Base-by-base conservation (phyloP, 768 basidiomycete genomes). In the Dioszegia crocea region DNA sequence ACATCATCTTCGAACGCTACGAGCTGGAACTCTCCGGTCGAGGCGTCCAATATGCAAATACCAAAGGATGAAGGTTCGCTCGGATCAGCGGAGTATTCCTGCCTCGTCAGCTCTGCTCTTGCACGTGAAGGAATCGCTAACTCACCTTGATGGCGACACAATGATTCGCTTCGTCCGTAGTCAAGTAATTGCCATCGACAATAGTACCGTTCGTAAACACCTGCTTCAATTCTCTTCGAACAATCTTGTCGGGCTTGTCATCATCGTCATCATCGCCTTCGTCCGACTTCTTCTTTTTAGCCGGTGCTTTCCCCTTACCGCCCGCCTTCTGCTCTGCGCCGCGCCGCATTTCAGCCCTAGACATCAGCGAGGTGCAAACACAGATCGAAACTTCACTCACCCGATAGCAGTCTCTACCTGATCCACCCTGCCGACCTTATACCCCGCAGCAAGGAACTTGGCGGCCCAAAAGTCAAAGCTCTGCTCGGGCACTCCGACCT, bases 321-420 rank as follows among this genome's bases (percentile, higher is more conserved):
- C 36, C 49, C 14, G 90, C 91, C 23, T 50, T 46, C 59, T 46
- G 31, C 16, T 43, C 53, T 39, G 51, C 24, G 12, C 56, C 54
- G 29, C 54, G 29, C 11, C 54, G 36, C 50, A 53, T 60, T 19
- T 60, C 54, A 4, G 41, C 51, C 23, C 52, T 46, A 48, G 4
- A 2, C 43, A 30, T 54, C 29, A 56, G 54, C 41, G 6, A 27
- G 11, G 4, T 29, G 3, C 27, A 17, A 23, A 14, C 8, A 12
- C 38, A 14, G 30, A 14, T 4, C 21, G 30, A 30, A n/a, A 31
- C 43, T 19, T 19, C 17, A 50, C 77, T 66, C 47, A 76, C 23
- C 94, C 96, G 11, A 99, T 85, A 0, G 92, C 92, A 0, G 96
- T 99, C 79, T 99, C 96, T 0, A 87, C 85, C 76, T 99, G 96